Conservation (phyloP, 495 filamentous ascomycete genomes). For the Apodospora peruviana region DNA sequence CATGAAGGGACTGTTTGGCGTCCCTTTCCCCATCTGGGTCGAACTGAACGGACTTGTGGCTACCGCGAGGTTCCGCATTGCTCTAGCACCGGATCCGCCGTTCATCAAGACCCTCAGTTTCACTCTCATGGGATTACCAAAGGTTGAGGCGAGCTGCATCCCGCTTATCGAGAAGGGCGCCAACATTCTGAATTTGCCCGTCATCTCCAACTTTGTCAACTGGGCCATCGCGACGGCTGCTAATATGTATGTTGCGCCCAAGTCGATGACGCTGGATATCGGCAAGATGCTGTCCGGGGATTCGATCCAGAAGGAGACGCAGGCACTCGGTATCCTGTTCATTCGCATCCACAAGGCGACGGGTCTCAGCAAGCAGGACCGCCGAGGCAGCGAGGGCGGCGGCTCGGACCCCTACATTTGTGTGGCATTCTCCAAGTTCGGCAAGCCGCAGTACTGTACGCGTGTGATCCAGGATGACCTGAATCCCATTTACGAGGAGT, state of each 20-base stretch:
- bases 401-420: slow-evolving; percentile 92
- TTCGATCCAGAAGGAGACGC: slow-evolving; percentile 80
- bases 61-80: slow-evolving; percentile 73
- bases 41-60: slow-evolving; percentile 82
- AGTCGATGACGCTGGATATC: slow-evolving; percentile 87
- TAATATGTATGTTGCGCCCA: slow-evolving; percentile 92
- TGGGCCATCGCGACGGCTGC: slow-evolving; percentile 85
- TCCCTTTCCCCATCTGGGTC: slow-evolving; percentile 84
- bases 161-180: slow-evolving; percentile 85
- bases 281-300: slow-evolving; percentile 87
- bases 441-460: slow-evolving; percentile 97
- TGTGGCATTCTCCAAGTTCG: slow-evolving; percentile 69
- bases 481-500: slow-evolving; percentile 91
- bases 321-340: slow-evolving; percentile 82
- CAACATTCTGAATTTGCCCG: slow-evolving; percentile 84
- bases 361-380: slow-evolving; percentile 88
- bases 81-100: slow-evolving; percentile 81
- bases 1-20: slow-evolving; percentile 77
- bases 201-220: slow-evolving; percentile 96
- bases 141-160: slow-evolving; percentile 84
- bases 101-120: slow-evolving; percentile 90
- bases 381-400: slow-evolving; percentile 73
- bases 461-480: slow-evolving; percentile 91
- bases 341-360: slow-evolving; percentile 82
- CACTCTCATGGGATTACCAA: slow-evolving; percentile 86